Base-by-base conservation (phyloP, 495 filamentous ascomycete genomes). In the Evernia prunastri region DNA sequence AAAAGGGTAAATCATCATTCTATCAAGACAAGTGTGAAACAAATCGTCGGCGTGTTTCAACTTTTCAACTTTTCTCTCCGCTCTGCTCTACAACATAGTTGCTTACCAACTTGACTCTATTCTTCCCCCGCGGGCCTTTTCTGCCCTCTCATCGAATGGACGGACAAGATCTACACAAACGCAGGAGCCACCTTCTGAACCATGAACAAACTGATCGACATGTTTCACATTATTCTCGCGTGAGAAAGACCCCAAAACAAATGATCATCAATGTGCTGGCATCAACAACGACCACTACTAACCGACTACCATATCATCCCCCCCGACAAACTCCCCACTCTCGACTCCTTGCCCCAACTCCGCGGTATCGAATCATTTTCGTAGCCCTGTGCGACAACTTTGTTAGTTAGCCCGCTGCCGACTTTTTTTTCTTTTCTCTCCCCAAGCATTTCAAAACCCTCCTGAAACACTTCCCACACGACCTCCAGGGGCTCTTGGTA, bases 11-110 rank as follows among this genome's bases (percentile, higher is more conserved):
- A 12, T 37, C 12, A 37, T 6, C 12, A 37, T 37, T 12, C 6
- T 37, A 6, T 49, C 5, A 17, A 29, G 49, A 58, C 7, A 58
- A 58, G 37, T 39, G 56, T 58, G 56, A 58, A 58, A 58, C 56
- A 40, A 56, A 36, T 1, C 1, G 15, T 58, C 33, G 5, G 9
- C 3, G 9, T 40, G 56, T 58, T 58, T 58, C 56, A 58, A 36
- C 56, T 12, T n/a, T n/a, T n/a, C n/a, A n/a, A n/a, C n/a, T n/a
- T n/a, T n/a, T n/a, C n/a, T n/a, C n/a, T n/a, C n/a, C n/a, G n/a
- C n/a, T n/a, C n/a, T n/a, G n/a, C n/a, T n/a, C n/a, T n/a, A n/a
- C n/a, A n/a, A n/a, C n/a, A n/a, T n/a, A n/a, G n/a, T n/a, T n/a
- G n/a, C n/a, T n/a, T n/a, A n/a, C n/a, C n/a, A n/a, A n/a, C n/a